Base-by-base conservation (phyloP, 345 rosid species). In the Acer negundo region DNA sequence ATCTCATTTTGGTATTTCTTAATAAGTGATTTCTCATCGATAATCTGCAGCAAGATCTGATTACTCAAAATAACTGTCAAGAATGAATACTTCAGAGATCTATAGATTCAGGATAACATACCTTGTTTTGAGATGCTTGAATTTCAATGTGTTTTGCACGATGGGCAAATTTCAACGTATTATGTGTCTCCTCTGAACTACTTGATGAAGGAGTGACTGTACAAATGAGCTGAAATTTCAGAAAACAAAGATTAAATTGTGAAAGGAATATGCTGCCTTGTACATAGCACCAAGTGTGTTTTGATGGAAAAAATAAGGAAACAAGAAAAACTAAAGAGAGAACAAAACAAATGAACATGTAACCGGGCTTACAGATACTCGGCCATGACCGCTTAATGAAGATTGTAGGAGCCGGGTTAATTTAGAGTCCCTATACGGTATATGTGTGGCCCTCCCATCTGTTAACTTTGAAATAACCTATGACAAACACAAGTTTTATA, bases 81-180 rank as follows among this genome's bases (percentile, higher is more conserved):
- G 46, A 11, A 46, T 53, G 23, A 64, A 58, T 58, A 56, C 35
- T 77, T 23, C 17, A 56, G 28, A 74, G 53, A 69, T 77, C 9
- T 13, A 66, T 53, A 22, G 0, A 15, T 58, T 53, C n/a, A 67
- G 56, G 64, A 15, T 59, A 55, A 35, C 70, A 55, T 70, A 94
- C 99, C 98, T 91, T 97, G 86, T 97, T 97, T 76, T 89, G 97
- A 76, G 92, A 87, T 44, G 97, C 97, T 87, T 87, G 97, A 80
- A 97, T 93, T 87, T 97, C 99, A 84, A 97, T 97, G 80, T 97
- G 99, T 76, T 97, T 97, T 73, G 97, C 93, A 82, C 97, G 99
- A 82, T 94, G 99, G 56, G 99, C 99, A 84, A 97, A 97, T 86
- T 97, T 97, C 82, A 97, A 82, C 51, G 99, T 97, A 86, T 97